phyloP scores from a whole-genome alignment of 495 filamentous ascomycete species.

The Cenococcum geophilum region DNA sequence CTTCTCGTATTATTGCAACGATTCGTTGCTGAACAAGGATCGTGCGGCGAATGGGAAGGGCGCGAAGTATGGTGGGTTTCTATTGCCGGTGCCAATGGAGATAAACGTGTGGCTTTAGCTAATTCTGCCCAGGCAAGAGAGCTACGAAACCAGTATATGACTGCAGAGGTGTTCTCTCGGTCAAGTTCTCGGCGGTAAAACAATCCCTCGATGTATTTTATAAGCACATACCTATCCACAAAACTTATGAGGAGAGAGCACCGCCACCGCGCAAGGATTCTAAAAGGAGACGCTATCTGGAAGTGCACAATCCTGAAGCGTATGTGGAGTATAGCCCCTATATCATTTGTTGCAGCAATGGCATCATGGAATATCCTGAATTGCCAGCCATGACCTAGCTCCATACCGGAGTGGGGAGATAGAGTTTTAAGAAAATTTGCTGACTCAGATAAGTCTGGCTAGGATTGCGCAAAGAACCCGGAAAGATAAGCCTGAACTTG shows the following conservation, averaged over 20 bases:
- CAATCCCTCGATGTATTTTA: slow-evolving; percentile 30
- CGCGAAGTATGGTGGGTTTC: slow-evolving; percentile 16
- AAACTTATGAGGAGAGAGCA: slow-evolving; percentile 33
- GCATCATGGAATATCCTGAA: neutral
- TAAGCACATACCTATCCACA: slow-evolving; percentile 31
- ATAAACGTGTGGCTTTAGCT: neutral
- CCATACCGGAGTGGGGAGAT: too few species aligned
- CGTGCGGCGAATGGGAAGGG: slow-evolving; percentile 32
- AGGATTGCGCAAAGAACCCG: slow-evolving; percentile 21
- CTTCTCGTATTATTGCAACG: slow-evolving; percentile 36
- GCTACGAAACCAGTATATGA: slow-evolving; percentile 33
- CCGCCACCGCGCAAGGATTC: slow-evolving; percentile 31
- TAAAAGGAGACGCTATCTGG: slow-evolving; percentile 23
- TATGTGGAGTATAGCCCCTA: slow-evolving; percentile 10
- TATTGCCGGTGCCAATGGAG: neutral
- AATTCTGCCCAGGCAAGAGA: slow-evolving; percentile 11
- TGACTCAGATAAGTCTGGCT: slow-evolving; percentile 7
- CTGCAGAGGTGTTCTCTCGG: slow-evolving; percentile 29
- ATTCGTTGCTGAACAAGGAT: slow-evolving; percentile 34
- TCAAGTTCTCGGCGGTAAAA: slow-evolving; percentile 32
- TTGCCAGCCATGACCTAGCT: too few species aligned
- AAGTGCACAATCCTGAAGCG: slow-evolving; percentile 28
- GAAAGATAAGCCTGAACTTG: slow-evolving; percentile 13
- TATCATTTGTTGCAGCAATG: slow-evolving; percentile 6
- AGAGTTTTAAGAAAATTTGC: neutral